Evolutionary conservation across 805 yeast genomes (phyloP).

Genomic region (Ogataea populi-albae): DNA sequence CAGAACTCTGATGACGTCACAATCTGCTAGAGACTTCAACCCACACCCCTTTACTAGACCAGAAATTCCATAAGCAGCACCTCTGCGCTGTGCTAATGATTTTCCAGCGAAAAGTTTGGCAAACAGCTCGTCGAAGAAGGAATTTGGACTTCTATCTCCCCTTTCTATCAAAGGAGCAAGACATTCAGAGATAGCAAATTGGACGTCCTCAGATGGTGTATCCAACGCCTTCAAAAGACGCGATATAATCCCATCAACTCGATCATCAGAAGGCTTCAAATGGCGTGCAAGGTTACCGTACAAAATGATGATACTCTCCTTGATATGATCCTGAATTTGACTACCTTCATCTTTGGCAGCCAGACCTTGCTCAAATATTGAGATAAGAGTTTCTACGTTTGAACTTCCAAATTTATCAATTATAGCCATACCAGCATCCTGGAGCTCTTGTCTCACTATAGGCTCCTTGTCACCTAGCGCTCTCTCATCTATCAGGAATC

Average conservation of each 20-base stretch:
- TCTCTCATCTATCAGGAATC: conserved; percentile 52
- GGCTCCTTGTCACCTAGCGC: conserved; percentile 75
- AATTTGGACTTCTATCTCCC: conserved; percentile 47
- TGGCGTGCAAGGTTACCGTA: conserved; percentile 93
- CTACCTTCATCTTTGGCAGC: conserved; percentile 47
- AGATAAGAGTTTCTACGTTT: conserved; percentile 70
- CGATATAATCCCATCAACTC: conserved; percentile 63
- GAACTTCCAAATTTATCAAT: conserved; percentile 63
- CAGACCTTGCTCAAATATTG: conserved; percentile 73
- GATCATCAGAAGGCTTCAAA: conserved; percentile 59
- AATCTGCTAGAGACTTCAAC: conserved; percentile 67
- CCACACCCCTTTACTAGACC: conserved; percentile 93
- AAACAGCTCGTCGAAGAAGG: conserved; percentile 57
- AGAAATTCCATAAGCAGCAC: conserved; percentile 95
- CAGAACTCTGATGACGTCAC: conserved; percentile 71
- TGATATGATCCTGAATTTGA: conserved; percentile 55
- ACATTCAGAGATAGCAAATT: conserved; percentile 81
- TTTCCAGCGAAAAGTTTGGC: conserved; percentile 55
- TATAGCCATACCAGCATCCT: conserved; percentile 81
- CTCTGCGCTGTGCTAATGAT: conserved; percentile 61
- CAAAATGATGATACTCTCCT: conserved; percentile 77
- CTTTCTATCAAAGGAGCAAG: conserved; percentile 75
- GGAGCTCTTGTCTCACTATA: conserved; percentile 74
- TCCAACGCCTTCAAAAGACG: conserved; percentile 71
- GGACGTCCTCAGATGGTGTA: conserved; percentile 88